Conservation (phyloP, 2,329 filamentous ascomycete species). For the Hypoxylon rubiginosum region DNA sequence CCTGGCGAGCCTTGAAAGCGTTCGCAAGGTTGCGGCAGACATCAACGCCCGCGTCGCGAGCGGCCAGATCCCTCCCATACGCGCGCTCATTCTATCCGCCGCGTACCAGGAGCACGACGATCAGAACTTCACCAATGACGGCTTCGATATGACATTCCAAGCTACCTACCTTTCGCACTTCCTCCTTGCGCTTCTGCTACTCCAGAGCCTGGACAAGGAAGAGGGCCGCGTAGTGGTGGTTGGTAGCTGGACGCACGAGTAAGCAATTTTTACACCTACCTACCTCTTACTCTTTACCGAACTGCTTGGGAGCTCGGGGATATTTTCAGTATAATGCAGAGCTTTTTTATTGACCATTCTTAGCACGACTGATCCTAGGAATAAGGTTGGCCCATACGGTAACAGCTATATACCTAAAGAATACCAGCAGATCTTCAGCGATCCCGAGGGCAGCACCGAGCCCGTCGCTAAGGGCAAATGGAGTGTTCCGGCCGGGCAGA, state of each 20-base stretch:
- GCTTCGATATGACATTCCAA: constrained; percentile 52
- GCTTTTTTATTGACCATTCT: background rate
- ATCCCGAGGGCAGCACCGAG: constrained; percentile 34
- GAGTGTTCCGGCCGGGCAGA: constrained; percentile 31
- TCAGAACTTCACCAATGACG: constrained; percentile 51
- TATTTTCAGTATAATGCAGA: background rate
- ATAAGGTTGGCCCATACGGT: constrained; percentile 27
- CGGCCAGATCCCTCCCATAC: constrained; percentile 47
- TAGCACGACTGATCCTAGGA: constrained; percentile 33
- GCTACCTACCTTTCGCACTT: constrained; percentile 53
- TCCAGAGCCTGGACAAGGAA: constrained; percentile 53
- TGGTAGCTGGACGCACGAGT: constrained; percentile 52
- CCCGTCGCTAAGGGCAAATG: constrained; percentile 39
- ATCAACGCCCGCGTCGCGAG: constrained; percentile 42
- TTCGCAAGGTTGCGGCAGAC: constrained; percentile 34
- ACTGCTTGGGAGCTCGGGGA: background rate
- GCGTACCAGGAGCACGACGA: constrained; percentile 44
- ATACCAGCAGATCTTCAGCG: constrained; percentile 35
- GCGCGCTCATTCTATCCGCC: constrained; percentile 47
- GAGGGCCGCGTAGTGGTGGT: constrained; percentile 50
- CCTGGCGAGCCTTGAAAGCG: constrained; percentile 36
- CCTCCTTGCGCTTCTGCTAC: constrained; percentile 51
- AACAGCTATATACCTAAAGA: constrained; percentile 23
- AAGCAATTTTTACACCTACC: constrained; percentile 26
- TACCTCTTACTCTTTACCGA: background rate